A percentile compares a stretch with the other conserved stretches of the same genome.
Conservation (phyloP, 768 basidiomycete genomes). For the Peribolospora baueri region DNA sequence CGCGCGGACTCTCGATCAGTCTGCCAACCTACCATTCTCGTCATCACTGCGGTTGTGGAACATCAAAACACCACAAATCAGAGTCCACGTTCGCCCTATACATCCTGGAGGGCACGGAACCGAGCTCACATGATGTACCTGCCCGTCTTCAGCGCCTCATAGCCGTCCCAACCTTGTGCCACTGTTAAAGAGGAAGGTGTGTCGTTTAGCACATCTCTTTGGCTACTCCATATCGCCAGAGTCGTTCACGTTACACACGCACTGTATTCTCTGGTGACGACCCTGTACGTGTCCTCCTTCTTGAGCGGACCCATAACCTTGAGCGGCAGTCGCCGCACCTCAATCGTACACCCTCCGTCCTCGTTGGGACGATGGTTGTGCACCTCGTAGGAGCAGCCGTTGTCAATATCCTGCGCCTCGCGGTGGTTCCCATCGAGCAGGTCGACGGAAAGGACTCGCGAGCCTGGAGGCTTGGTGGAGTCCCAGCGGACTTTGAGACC, state of each 20-base stretch:
- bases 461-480: slow-evolving; percentile 41
- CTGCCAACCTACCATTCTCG: too few relatives aligned
- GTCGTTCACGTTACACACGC: not conserved
- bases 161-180: slow-evolving; percentile 62
- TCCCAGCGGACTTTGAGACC: slow-evolving; percentile 74
- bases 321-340: not conserved
- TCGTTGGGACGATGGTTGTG: slow-evolving; percentile 11
- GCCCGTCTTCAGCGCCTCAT: slow-evolving; percentile 36
- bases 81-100: too few relatives aligned
- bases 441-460: slow-evolving; percentile 43
- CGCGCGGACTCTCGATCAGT: too few relatives aligned
- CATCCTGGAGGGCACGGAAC: too few relatives aligned
- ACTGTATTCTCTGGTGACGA: slow-evolving; percentile 61
- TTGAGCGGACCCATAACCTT: slow-evolving; percentile 28
- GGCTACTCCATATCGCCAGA: too few relatives aligned
- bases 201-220: not conserved
- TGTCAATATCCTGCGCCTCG: slow-evolving; percentile 8
- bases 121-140: slow-evolving; percentile 30
- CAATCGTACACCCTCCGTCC: not conserved
- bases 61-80: too few relatives aligned
- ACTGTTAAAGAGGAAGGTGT: not conserved
- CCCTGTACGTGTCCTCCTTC: slow-evolving; percentile 38
- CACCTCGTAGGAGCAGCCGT: too few relatives aligned
- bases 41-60: too few relatives aligned
- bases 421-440: slow-evolving; percentile 8